phyloP scores from a whole-genome alignment of 805 yeast species.

The Vanderwaltozyma yarrowii region DNA sequence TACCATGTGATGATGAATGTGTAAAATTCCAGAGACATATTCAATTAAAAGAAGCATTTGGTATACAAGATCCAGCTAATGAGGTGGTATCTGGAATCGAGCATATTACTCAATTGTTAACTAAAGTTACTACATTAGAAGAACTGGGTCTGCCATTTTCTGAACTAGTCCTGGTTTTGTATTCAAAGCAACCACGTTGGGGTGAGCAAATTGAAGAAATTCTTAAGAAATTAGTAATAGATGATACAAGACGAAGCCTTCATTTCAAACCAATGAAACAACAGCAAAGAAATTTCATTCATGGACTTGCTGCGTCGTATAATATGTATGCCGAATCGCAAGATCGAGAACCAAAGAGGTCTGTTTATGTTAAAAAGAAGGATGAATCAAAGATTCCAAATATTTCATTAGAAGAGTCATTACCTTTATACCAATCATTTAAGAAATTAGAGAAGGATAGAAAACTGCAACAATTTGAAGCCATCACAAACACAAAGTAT shows the following conservation, averaged over 20 bases:
- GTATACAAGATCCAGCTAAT: slow-evolving; percentile 12
- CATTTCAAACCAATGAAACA: slow-evolving; percentile 68
- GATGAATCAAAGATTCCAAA: slow-evolving; percentile 21
- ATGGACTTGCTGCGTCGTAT: slow-evolving; percentile 51
- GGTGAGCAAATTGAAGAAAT: slow-evolving; percentile 51
- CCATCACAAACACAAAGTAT: slow-evolving; percentile 15
- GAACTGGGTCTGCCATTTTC: slow-evolving; percentile 32
- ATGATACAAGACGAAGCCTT: slow-evolving; percentile 32
- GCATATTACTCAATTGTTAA: slow-evolving; percentile 12
- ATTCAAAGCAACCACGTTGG: slow-evolving; percentile 53
- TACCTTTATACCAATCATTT: slow-evolving; percentile 38
- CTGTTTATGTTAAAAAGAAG: slow-evolving; percentile 47
- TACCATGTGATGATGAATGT: slow-evolving; percentile 69
- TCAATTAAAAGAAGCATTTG: slow-evolving; percentile 55
- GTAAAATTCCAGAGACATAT: slow-evolving; percentile 47
- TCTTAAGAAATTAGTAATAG: slow-evolving; percentile 39
- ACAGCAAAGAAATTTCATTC: slow-evolving; percentile 62
- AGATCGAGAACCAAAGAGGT: slow-evolving; percentile 70
- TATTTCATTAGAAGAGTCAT: slow-evolving; percentile 17
- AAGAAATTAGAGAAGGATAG: slow-evolving; percentile 27
- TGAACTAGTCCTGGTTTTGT: slow-evolving; percentile 38
- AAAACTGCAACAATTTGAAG: slow-evolving; percentile 23
- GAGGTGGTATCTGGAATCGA: slow-evolving; percentile 6
- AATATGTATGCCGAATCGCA: slow-evolving; percentile 60
- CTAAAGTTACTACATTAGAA: slow-evolving; percentile 19